Evolutionary conservation across 2,329 filamentous ascomycete species (phyloP), one percentile per base, ranked within the genome.

Genomic region (Gaeumannomyces tritici): DNA sequence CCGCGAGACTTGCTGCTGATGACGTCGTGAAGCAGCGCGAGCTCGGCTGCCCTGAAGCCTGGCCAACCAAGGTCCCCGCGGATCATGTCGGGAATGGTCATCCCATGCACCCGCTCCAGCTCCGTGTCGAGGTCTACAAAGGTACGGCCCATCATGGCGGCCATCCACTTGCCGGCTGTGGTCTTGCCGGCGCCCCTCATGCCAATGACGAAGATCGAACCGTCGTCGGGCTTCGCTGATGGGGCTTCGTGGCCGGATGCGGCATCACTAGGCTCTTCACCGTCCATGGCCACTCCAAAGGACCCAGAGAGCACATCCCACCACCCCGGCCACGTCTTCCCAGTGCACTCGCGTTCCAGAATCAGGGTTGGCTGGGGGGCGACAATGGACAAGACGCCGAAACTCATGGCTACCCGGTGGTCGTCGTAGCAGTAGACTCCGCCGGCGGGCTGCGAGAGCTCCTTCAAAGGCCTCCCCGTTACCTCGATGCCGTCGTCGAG

Each of bases 271-370:
- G 75, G 73, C 68, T 96, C 91, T 47, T 88, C 84, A 15, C 95
- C 95, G 64, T 88, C 83, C n/a, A 98, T 78, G 31, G 82, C 76
- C 31, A 90, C 89, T 42, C 86, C 81, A 78, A 97, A 99, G 18
- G 85, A 83, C 67, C 89, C 86, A 27, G 88, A 87, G 62, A 98
- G 77, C 24, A 88, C 86, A 74, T 99, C 95, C 95, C 95, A 99
- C 91, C 95, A 99, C 12, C 93, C 95, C 0, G 95, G 95, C 95
- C 95, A 99, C 2, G 95, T 99, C 80, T 99, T 99, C 55, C 90
- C 93, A 3, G 91, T 90, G 72, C 95, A 99, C 70, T 96, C 92
- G 64, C 92, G 89, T 73, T 99, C 95, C 2, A 90, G 83, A 61
- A 99, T 86, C 21, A 96, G 76, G 0, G 91, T 89, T 0, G 90